A percentile compares a stretch with the other conserved stretches of the same genome.
phyloP scores from a whole-genome alignment of 345 rosid species.

The Alliaria petiolata region DNA sequence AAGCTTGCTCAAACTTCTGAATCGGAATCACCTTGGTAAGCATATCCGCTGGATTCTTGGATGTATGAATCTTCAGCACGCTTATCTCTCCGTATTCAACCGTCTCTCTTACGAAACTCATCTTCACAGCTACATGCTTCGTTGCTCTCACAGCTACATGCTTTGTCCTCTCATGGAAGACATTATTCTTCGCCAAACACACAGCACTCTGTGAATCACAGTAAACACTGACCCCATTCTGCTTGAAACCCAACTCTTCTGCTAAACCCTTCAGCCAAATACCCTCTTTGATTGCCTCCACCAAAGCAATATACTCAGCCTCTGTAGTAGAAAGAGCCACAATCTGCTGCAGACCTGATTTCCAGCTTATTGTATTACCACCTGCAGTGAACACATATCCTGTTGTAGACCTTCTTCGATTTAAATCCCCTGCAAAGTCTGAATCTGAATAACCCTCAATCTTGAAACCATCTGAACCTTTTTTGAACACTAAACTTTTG shows the following conservation, averaged over 20 bases:
- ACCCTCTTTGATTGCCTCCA: not conserved
- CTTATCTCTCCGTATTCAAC: not conserved
- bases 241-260: not conserved
- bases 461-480: not conserved
- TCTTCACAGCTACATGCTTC: not conserved
- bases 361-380: not conserved
- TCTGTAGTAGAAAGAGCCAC: not conserved
- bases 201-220: not conserved
- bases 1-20: not conserved
- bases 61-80: not conserved
- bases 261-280: not conserved
- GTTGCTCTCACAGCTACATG: not conserved
- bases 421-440: not conserved
- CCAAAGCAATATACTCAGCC: not conserved
- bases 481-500: not conserved
- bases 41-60: not conserved
- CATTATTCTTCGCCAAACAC: not conserved
- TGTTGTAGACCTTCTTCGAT: not conserved
- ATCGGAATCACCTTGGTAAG: not conserved
- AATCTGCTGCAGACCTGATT: not conserved
- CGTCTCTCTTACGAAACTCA: not conserved
- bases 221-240: fast-evolving
- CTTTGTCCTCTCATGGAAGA: not conserved
- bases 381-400: not conserved
- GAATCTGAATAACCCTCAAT: not conserved